phyloP scores from a whole-genome alignment of 768 basidiomycete genomes.

The Agaricus subrufescens region DNA sequence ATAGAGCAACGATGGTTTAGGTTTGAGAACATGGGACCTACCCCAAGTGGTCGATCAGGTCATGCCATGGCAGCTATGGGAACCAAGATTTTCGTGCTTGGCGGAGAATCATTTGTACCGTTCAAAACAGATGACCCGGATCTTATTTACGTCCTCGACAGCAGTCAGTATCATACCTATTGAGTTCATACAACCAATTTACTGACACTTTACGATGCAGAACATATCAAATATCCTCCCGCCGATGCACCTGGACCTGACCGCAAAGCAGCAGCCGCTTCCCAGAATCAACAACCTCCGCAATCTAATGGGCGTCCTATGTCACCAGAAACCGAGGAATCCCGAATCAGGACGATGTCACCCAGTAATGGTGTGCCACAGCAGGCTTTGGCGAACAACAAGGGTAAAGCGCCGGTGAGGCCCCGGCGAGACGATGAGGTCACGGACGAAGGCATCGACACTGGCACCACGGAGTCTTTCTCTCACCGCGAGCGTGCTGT shows the following conservation, averaged over 20 bases:
- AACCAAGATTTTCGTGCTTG: conserved; percentile 85
- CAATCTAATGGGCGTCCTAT: conserved; percentile 46
- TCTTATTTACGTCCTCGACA: conserved; percentile 89
- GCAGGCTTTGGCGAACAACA: conserved; percentile 31
- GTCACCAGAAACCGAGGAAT: conserved; percentile 20
- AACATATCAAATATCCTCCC: conserved; percentile 93
- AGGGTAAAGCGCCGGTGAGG: conserved; percentile 48
- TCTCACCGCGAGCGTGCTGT: conserved; percentile 34
- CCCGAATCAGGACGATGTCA: conserved; percentile 16
- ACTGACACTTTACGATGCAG: conserved; percentile 30
- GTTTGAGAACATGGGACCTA: conserved; percentile 99
- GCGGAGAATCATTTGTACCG: conserved; percentile 85
- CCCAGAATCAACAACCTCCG: conserved; percentile 50
- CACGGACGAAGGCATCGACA: conserved; percentile 55
- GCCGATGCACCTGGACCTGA: conserved; percentile 31
- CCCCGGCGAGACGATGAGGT: conserved; percentile 43
- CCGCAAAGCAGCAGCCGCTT: conserved; percentile 66
- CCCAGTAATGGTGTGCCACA: conserved; percentile 10
- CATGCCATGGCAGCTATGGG: conserved; percentile 98
- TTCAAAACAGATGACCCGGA: conserved; percentile 73
- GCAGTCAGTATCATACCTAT: conserved; percentile 54
- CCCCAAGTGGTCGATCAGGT: conserved; percentile 87
- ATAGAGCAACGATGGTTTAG: conserved; percentile 98
- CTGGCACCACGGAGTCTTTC: conserved; percentile 41
- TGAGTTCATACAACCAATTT: not conserved